These are phyloP conservation scores for Kodamaea laetipori DNA, from an alignment of 805 yeast species.

Conservation along the genomic window DNA sequence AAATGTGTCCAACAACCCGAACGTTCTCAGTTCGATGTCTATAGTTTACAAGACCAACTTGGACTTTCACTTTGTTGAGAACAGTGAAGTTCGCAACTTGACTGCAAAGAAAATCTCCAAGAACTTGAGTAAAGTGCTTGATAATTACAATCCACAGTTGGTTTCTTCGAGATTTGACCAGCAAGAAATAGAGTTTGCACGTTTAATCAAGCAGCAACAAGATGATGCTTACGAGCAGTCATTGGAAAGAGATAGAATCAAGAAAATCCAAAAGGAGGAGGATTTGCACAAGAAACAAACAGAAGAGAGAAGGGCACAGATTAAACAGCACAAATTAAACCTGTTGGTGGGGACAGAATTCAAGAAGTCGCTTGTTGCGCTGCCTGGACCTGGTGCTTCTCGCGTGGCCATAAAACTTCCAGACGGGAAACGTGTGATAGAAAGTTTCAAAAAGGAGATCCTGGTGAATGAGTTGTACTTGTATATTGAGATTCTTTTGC, in stretches of 20 bases:
- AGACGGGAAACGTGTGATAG: conserved; percentile 51
- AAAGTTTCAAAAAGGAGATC: conserved; percentile 42
- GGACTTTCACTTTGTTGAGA: conserved; percentile 18
- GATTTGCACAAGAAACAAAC: conserved; percentile 17
- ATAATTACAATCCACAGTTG: conserved; percentile 41
- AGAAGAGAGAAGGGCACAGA: conserved; percentile 13
- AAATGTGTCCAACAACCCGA: conserved; percentile 38
- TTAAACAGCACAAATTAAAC: conserved; percentile 3
- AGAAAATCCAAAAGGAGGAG: conserved; percentile 47
- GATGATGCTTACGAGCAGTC: conserved; percentile 46
- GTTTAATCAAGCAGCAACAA: conserved; percentile 43
- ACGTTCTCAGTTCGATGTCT: conserved; percentile 42
- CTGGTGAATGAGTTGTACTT: conserved; percentile 50
- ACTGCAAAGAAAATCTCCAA: conserved; percentile 28
- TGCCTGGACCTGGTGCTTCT: conserved; percentile 1
- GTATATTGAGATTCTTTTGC: conserved; percentile 47
- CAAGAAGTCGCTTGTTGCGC: conserved; percentile 4
- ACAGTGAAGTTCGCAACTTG: conserved; percentile 19
- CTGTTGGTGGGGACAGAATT: conserved; percentile 5
- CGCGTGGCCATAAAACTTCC: conserved; percentile 57
- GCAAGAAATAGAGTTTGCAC: conserved; percentile 42
- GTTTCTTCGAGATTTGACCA: conserved; percentile 39
- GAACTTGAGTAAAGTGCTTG: conserved; percentile 28
- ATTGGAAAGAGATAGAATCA: conserved; percentile 52
- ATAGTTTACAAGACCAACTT: conserved; percentile 36